A percentile compares a stretch with the other conserved stretches of the same genome.
Conservation (phyloP, 495 filamentous ascomycete genomes). For the Xylaria palmicola region DNA sequence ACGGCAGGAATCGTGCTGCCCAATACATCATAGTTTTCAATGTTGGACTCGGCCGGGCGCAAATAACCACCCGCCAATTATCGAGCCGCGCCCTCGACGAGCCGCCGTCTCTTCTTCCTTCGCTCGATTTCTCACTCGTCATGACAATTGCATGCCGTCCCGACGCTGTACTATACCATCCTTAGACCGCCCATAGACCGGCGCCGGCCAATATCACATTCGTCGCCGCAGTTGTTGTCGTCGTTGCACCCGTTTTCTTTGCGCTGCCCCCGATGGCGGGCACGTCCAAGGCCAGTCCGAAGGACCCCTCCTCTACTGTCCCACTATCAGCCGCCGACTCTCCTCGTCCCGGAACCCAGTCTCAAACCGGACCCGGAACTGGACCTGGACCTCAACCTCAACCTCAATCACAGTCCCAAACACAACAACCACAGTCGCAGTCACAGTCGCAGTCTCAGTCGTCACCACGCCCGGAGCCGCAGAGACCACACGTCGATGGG, state of each 20-base stretch:
- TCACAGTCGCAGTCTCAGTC: neutral
- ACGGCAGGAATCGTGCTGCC: slow-evolving; percentile 24
- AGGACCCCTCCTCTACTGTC: slow-evolving; percentile 15
- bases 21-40: slow-evolving; percentile 19
- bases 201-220: no score
- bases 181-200: neutral
- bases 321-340: slow-evolving; percentile 1
- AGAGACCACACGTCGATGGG: slow-evolving; percentile 17
- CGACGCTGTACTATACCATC: neutral
- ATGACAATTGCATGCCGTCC: neutral
- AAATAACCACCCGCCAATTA: slow-evolving; percentile 3
- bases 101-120: slow-evolving; percentile 4
- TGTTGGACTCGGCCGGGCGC: slow-evolving; percentile 3
- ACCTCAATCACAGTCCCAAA: neutral
- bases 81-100: neutral
- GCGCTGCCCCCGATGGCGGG: slow-evolving; percentile 23
- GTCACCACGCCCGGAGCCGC: slow-evolving; percentile 9
- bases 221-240: neutral
- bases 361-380: slow-evolving; percentile 14
- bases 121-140: neutral
- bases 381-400: slow-evolving; percentile 8
- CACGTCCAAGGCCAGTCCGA: slow-evolving; percentile 13
- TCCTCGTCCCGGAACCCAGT: slow-evolving; percentile 6
- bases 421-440: slow-evolving; percentile 15
- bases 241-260: neutral